Conservation (phyloP, 257 asterid species). For the Salvia splendens region DNA sequence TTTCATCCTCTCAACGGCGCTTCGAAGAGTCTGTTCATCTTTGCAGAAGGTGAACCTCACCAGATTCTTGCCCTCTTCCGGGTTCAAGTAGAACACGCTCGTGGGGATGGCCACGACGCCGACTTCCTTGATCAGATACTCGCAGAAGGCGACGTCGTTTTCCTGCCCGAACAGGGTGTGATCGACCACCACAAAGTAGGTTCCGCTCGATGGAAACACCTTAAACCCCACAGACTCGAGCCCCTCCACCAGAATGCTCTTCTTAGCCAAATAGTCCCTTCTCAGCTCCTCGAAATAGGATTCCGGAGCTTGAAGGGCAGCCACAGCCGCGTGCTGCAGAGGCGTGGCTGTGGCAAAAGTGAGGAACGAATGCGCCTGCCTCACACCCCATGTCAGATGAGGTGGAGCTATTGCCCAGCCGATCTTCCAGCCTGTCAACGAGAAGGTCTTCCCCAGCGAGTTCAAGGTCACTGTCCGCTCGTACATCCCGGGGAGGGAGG, state of each 20-base stretch:
- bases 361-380: constrained; percentile 87
- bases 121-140: constrained; percentile 86
- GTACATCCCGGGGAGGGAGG: constrained; percentile 88
- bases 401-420: constrained; percentile 99
- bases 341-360: constrained; percentile 73
- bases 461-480: constrained; percentile 84
- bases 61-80: constrained; percentile 91
- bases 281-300: constrained; percentile 76
- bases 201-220: constrained; percentile 87
- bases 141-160: constrained; percentile 80
- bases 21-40: constrained; percentile 55
- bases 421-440: constrained; percentile 93
- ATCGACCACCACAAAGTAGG: constrained; percentile 88
- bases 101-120: constrained; percentile 97
- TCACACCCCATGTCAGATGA: constrained; percentile 86
- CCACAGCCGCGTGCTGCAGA: constrained; percentile 79
- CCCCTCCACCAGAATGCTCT: constrained; percentile 80
- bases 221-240: constrained; percentile 75
- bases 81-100: constrained; percentile 82
- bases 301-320: constrained; percentile 76
- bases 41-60: constrained; percentile 97
- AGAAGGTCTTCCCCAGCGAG: constrained; percentile 92
- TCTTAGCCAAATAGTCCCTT: constrained; percentile 67
- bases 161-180: constrained; percentile 81
- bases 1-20: constrained; percentile 35